A percentile compares a stretch with the other conserved stretches of the same genome.
Evolutionary conservation across 2,329 filamentous ascomycete species (phyloP).

Genomic region (Aspergillus ochraceoroseus): DNA sequence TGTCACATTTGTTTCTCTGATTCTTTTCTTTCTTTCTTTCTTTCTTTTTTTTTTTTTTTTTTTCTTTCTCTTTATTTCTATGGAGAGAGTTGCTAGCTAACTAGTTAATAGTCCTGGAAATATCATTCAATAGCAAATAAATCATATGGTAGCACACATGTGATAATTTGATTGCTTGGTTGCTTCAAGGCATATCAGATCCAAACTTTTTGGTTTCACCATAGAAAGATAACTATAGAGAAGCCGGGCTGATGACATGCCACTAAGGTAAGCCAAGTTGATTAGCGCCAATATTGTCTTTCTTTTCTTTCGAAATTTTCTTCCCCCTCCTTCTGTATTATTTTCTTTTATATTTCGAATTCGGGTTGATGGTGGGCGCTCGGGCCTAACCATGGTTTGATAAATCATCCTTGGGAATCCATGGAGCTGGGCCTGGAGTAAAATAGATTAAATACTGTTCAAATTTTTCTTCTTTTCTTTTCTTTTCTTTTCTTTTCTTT

Average conservation of each 20-base stretch:
- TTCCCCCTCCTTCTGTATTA: constrained; percentile 4
- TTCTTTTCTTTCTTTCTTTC: too few relatives aligned
- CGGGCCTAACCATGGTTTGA: constrained; percentile 17
- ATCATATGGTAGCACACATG: constrained; percentile 3
- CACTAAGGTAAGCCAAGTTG: constrained; percentile 22
- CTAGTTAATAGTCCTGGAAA: too few relatives aligned
- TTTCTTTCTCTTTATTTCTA: too few relatives aligned
- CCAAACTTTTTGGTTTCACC: constrained; percentile 10
- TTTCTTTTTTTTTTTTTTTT: too few relatives aligned
- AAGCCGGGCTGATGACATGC: constrained; percentile 23
- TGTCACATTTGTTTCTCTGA: too few relatives aligned
- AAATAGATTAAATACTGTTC: too few relatives aligned
- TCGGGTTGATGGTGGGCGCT: constrained; percentile 14
- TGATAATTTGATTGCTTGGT: constrained; percentile 11
- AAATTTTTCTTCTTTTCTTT: too few relatives aligned
- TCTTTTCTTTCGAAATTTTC: constrained; percentile 2
- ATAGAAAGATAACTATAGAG: too few relatives aligned
- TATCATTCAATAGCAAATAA: too few relatives aligned
- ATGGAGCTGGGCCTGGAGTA: neutral
- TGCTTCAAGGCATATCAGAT: constrained; percentile 9
- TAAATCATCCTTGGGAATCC: constrained; percentile 1
- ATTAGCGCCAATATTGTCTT: constrained; percentile 14
- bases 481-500: neutral
- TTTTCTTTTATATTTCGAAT: constrained; percentile 3
- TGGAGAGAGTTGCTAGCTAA: too few relatives aligned